Conservation (phyloP, 495 filamentous ascomycete genomes). For the Neurospora intermedia region DNA sequence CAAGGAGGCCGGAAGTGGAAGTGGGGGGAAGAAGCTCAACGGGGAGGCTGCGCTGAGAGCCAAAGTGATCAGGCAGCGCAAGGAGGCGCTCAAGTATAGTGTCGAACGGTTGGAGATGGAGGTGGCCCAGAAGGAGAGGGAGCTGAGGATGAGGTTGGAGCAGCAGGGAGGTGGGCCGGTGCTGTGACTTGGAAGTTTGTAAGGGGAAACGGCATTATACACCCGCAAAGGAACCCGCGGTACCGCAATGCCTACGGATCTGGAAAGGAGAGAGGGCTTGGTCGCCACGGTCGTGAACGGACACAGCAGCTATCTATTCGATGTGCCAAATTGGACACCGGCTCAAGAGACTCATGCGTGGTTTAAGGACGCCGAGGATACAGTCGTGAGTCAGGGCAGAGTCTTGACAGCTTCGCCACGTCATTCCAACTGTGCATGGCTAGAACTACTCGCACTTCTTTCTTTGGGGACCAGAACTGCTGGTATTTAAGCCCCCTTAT, state of each 20-base stretch:
- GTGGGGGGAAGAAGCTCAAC: slow-evolving; percentile 6
- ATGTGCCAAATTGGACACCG: neutral
- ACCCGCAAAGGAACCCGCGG: neutral
- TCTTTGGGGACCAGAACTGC: neutral
- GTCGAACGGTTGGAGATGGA: slow-evolving; percentile 41
- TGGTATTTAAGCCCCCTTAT: neutral
- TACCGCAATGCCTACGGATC: neutral
- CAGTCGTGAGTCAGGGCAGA: neutral
- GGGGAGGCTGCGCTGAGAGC: slow-evolving; percentile 27
- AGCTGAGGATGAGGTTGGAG: slow-evolving; percentile 36
- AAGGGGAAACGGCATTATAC: neutral
- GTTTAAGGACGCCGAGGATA: neutral
- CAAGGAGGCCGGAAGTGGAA: neutral
- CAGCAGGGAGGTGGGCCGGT: neutral
- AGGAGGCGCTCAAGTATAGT: slow-evolving; percentile 37
- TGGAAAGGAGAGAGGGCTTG: neutral
- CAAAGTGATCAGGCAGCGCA: slow-evolving; percentile 27
- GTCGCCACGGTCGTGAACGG: neutral
- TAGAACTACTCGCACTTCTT: neutral
- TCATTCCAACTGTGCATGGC: neutral
- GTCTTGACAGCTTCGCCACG: neutral
- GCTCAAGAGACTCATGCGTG: neutral
- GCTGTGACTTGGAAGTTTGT: neutral
- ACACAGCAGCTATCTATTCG: neutral
- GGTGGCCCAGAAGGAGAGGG: slow-evolving; percentile 40